A percentile compares a stretch with the other conserved stretches of the same genome.
Evolutionary conservation across 1,284 basidiomycete species (phyloP).

Genomic region (Ustilago hordei): DNA sequence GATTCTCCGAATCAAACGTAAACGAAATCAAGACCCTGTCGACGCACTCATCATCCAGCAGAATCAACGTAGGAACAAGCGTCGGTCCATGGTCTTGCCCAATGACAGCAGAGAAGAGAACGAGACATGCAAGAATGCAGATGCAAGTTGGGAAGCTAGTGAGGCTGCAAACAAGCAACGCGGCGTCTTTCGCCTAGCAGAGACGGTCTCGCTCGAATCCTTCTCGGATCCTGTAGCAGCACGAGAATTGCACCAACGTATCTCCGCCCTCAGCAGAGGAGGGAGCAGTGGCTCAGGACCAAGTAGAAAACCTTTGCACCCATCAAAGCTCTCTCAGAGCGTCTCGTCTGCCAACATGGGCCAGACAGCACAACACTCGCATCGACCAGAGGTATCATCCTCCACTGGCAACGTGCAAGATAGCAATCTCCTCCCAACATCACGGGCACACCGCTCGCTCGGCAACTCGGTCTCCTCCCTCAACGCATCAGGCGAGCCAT

Average conservation of each 20-base stretch:
- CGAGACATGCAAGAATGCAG: not conserved
- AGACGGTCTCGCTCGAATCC: conserved; percentile 55
- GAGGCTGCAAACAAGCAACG: conserved; percentile 15
- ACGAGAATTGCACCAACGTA: conserved; percentile 43
- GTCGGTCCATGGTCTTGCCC: conserved; percentile 28
- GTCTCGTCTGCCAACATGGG: conserved; percentile 34
- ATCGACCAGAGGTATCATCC: not conserved
- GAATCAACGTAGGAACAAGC: conserved; percentile 39
- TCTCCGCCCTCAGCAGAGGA: conserved; percentile 39
- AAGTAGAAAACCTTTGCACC: conserved; percentile 30
- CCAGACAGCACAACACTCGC: conserved; percentile 6
- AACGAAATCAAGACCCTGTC: conserved; percentile 60
- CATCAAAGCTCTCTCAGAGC: conserved; percentile 44
- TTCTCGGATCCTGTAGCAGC: conserved; percentile 52
- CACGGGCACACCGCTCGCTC: conserved; percentile 24
- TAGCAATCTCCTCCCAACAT: not conserved
- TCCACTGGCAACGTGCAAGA: conserved; percentile 1
- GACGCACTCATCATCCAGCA: conserved; percentile 61
- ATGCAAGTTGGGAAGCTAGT: not conserved
- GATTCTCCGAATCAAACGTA: conserved; percentile 65
- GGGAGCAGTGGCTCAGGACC: conserved; percentile 3
- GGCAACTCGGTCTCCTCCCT: conserved; percentile 33
- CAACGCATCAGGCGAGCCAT: conserved; percentile 18
- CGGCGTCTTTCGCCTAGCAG: conserved; percentile 62
- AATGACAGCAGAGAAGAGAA: conserved; percentile 4